Evolutionary conservation across 108 stramenopile species (phyloP).

Genomic region (Skeletonema potamos): DNA sequence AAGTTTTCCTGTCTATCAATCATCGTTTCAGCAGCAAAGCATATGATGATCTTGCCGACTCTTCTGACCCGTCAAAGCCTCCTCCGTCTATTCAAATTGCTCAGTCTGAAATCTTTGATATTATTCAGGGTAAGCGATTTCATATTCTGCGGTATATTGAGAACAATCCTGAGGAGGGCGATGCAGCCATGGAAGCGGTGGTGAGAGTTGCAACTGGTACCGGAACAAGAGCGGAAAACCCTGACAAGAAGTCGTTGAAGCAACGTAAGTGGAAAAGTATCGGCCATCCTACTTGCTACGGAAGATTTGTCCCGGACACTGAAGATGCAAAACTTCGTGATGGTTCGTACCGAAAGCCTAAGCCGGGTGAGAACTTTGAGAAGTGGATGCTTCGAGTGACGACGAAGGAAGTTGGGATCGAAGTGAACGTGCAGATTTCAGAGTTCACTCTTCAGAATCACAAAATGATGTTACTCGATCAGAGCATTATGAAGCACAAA

Average conservation of each 20-base stretch:
- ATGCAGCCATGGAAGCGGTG: constrained; percentile 95
- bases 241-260: constrained; percentile 70
- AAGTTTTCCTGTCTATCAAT: constrained; percentile 97
- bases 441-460: constrained; percentile 98
- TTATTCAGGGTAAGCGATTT: constrained; percentile 89
- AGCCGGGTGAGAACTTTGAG: constrained; percentile 87
- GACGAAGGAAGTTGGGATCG: constrained; percentile 96
- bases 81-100: constrained; percentile 93
- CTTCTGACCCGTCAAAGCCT: constrained; percentile 80
- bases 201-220: constrained; percentile 94
- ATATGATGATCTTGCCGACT: constrained; percentile 92
- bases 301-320: constrained; percentile 96
- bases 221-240: constrained; percentile 70
- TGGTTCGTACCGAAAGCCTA: constrained; percentile 81
- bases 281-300: constrained; percentile 89
- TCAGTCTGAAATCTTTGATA: constrained; percentile 94
- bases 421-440: constrained; percentile 94
- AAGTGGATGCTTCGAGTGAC: constrained; percentile 97
- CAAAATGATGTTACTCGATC: constrained; percentile 94
- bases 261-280: constrained; percentile 93
- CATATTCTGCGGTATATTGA: constrained; percentile 91
- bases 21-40: constrained; percentile 90
- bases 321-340: constrained; percentile 92
- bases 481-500: constrained; percentile 82
- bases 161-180: constrained; percentile 79